A percentile compares a stretch with the other conserved stretches of the same genome.
Conservation (phyloP, 805 yeast genomes). For the Metschnikowia anglica region DNA sequence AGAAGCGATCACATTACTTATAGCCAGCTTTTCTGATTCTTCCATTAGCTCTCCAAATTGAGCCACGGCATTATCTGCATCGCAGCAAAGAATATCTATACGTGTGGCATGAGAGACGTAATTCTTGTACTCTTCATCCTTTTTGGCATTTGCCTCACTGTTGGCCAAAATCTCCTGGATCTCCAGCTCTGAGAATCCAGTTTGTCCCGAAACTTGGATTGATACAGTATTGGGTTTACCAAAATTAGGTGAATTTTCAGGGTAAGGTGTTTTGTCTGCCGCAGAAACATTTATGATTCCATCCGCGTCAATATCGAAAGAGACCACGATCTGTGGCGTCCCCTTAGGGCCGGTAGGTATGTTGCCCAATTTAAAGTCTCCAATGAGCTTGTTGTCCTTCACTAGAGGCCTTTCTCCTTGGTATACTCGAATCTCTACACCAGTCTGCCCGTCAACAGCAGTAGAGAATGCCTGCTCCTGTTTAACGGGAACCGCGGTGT, state of each 20-base stretch:
- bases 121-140: conserved; percentile 58
- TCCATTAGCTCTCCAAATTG: conserved; percentile 60
- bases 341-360: conserved; percentile 80
- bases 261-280: conserved; percentile 48
- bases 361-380: conserved; percentile 68
- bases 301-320: conserved; percentile 79
- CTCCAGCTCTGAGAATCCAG: conserved; percentile 67
- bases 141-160: conserved; percentile 60
- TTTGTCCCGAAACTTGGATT: conserved; percentile 47
- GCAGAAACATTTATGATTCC: conserved; percentile 65
- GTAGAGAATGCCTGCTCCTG: conserved; percentile 75
- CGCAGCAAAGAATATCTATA: conserved; percentile 77
- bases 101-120: conserved; percentile 72
- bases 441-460: conserved; percentile 82
- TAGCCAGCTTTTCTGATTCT: conserved; percentile 45
- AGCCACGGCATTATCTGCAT: conserved; percentile 80
- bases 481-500: conserved; percentile 74
- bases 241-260: conserved; percentile 33
- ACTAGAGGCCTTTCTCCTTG: conserved; percentile 84
- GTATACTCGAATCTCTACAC: conserved; percentile 73
- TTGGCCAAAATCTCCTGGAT: conserved; percentile 62
- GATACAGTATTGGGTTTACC: conserved; percentile 54
- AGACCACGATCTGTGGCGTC: conserved; percentile 72
- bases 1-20: conserved; percentile 20
- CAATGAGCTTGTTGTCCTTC: conserved; percentile 73